Evolutionary conservation across 2,329 filamentous ascomycete genomes (phyloP).

Genomic region (Ceratocystis smalleyi): DNA sequence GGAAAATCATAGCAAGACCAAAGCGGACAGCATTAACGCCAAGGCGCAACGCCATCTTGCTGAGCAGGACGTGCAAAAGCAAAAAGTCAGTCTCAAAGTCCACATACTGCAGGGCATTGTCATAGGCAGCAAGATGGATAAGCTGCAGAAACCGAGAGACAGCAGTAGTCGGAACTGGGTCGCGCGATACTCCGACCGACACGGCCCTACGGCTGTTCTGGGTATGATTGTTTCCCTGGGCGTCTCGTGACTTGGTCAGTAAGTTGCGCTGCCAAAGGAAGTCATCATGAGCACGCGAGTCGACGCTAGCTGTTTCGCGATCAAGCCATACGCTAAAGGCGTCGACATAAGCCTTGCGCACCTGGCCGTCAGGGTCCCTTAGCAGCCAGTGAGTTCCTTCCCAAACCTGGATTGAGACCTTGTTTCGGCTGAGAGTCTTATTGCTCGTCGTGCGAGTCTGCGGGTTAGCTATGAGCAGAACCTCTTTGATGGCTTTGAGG

Average conservation of each 20-base stretch:
- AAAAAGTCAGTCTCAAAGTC: slow-evolving; percentile 60
- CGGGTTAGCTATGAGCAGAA: slow-evolving; percentile 66
- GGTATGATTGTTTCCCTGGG: slow-evolving; percentile 20
- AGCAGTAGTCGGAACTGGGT: slow-evolving; percentile 25
- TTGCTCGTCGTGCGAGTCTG: slow-evolving; percentile 42
- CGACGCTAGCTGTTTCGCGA: slow-evolving; percentile 54
- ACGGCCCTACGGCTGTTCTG: slow-evolving; percentile 42
- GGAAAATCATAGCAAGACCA: slow-evolving; percentile 76
- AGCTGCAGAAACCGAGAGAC: slow-evolving; percentile 64
- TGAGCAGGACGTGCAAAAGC: slow-evolving; percentile 60
- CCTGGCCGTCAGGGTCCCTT: slow-evolving; percentile 59
- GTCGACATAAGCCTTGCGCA: slow-evolving; percentile 74
- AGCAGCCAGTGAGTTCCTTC: slow-evolving; percentile 93
- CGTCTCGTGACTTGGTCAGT: slow-evolving; percentile 21
- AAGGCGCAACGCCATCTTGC: slow-evolving; percentile 56
- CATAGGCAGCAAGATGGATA: slow-evolving; percentile 77
- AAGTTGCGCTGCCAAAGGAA: slow-evolving; percentile 31
- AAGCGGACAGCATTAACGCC: slow-evolving; percentile 68
- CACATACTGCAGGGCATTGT: slow-evolving; percentile 61
- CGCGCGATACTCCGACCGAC: slow-evolving; percentile 49
- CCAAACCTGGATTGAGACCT: slow-evolving; percentile 71
- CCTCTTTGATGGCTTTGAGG: slow-evolving; percentile 64
- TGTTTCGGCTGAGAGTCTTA: slow-evolving; percentile 53
- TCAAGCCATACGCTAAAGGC: slow-evolving; percentile 72
- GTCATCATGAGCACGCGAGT: slow-evolving; percentile 48